These are phyloP conservation scores for Persicaria maculosa DNA, from an alignment of 148 eudicot species.

Conservation along the genomic window DNA sequence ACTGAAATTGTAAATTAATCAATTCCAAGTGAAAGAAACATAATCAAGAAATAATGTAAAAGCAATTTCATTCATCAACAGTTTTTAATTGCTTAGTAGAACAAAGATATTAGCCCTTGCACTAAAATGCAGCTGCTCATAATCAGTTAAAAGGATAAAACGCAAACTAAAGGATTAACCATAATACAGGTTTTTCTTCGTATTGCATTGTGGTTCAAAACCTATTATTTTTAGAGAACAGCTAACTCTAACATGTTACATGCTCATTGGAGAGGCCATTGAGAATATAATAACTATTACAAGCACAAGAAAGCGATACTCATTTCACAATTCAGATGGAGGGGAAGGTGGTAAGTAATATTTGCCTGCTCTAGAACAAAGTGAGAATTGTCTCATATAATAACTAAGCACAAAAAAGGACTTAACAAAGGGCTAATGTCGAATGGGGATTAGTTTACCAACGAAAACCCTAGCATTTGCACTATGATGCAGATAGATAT, in stretches of 20 bases:
- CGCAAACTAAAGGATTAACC: too few relatives aligned
- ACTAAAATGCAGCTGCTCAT: slow-evolving; percentile 67
- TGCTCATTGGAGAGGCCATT: slow-evolving; percentile 74
- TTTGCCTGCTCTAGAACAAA: too few relatives aligned
- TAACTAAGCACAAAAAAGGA: too few relatives aligned
- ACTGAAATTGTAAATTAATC: neutral
- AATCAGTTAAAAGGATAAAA: slow-evolving; percentile 51
- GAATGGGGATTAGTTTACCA: too few relatives aligned
- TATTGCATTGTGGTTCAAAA: slow-evolving; percentile 1
- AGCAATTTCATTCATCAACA: too few relatives aligned
- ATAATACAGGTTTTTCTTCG: slow-evolving; percentile 55
- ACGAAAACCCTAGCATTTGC: too few relatives aligned
- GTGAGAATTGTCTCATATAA: too few relatives aligned
- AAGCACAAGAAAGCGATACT: slow-evolving; percentile 56
- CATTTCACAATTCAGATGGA: slow-evolving; percentile 75
- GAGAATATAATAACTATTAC: slow-evolving; percentile 43
- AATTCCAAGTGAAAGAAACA: too few relatives aligned
- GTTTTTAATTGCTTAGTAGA: too few relatives aligned
- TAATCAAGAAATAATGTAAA: neutral
- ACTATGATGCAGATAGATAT: too few relatives aligned
- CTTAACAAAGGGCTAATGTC: too few relatives aligned
- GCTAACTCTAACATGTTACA: slow-evolving; percentile 21
- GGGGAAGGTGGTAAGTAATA: too few relatives aligned
- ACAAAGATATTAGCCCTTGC: slow-evolving; percentile 42
- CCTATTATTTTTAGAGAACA: neutral